These are phyloP conservation scores for Blepharisma stoltei DNA, from an alignment of 73 alveolate genomes.

Conservation along the genomic window DNA sequence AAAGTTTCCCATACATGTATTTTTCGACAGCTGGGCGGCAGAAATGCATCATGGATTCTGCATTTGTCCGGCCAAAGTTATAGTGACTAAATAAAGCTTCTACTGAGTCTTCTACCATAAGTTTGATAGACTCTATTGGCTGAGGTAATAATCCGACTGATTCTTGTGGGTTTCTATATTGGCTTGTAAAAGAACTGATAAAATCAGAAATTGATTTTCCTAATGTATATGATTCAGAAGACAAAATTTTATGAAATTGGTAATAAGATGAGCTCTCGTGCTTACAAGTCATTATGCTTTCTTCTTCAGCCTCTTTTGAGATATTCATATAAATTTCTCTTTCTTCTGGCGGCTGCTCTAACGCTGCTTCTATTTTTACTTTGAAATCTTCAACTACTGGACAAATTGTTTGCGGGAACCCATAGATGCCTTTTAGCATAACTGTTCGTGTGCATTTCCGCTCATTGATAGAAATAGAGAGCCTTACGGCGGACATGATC, in stretches of 20 bases:
- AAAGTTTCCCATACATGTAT: slow-evolving; percentile 19
- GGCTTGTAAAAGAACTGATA: background rate
- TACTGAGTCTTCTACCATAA: slow-evolving; percentile 12
- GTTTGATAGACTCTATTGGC: slow-evolving; percentile 29
- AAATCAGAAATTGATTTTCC: slow-evolving; percentile 29
- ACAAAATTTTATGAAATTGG: slow-evolving; percentile 27
- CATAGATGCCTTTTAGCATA: slow-evolving; percentile 26
- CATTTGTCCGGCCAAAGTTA: slow-evolving; percentile 17
- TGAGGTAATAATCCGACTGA: slow-evolving; percentile 7
- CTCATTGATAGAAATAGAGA: slow-evolving; percentile 2
- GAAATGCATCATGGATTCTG: slow-evolving; percentile 30
- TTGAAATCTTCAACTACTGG: slow-evolving; percentile 4
- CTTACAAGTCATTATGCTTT: background rate
- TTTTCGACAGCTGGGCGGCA: slow-evolving; percentile 35
- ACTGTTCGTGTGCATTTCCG: slow-evolving; percentile 5
- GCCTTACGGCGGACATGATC: background rate
- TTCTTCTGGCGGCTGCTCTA: background rate
- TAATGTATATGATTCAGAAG: slow-evolving; percentile 25
- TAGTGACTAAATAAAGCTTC: slow-evolving; percentile 26
- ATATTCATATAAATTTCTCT: background rate
- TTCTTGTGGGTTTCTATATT: slow-evolving; percentile 24
- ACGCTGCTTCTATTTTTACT: background rate
- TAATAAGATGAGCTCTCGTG: slow-evolving; percentile 33
- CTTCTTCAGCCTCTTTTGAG: slow-evolving; percentile 29
- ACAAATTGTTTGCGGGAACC: background rate